Conservation (phyloP, 208 protist genomes). For the Trypanosoma brucei region DNA sequence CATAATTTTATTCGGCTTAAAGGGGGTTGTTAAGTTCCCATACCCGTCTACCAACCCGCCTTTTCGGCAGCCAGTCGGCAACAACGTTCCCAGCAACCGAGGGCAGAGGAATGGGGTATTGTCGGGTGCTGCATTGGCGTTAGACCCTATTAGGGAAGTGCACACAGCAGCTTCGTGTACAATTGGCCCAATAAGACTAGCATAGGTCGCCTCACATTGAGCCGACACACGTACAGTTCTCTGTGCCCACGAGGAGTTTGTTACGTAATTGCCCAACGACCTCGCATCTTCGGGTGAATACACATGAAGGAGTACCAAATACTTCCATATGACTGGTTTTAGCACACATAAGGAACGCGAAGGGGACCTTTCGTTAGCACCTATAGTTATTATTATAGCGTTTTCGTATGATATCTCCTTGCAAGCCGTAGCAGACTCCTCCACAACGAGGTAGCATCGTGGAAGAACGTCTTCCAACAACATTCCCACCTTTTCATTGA, state of each 20-base stretch:
- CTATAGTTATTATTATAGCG: conserved; percentile 12
- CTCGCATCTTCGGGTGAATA: conserved; percentile 31
- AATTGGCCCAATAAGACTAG: conserved; percentile 37
- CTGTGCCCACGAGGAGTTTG: conserved; percentile 46
- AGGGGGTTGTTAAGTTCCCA: conserved; percentile 15
- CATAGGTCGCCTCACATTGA: conserved; percentile 30
- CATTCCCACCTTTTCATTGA: conserved; percentile 10
- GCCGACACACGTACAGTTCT: conserved; percentile 25
- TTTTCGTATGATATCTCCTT: not conserved
- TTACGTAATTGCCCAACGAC: conserved; percentile 36
- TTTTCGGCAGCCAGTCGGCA: conserved; percentile 3
- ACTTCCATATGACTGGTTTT: conserved; percentile 45
- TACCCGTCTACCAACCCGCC: conserved; percentile 1
- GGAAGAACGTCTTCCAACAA: conserved; percentile 23
- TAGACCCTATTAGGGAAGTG: conserved; percentile 30
- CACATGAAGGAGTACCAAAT: conserved; percentile 44
- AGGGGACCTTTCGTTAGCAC: not conserved
- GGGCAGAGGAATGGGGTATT: conserved; percentile 57
- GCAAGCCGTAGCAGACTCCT: not conserved
- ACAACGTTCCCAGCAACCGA: conserved; percentile 18
- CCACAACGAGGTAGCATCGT: conserved; percentile 11
- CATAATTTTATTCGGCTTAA: conserved; percentile 4
- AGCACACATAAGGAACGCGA: conserved; percentile 19
- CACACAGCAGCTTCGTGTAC: conserved; percentile 50
- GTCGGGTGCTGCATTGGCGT: conserved; percentile 33